These are phyloP conservation scores for Paramecium tetraurelia DNA, from an alignment of 73 alveolate genomes.

Conservation along the genomic window DNA sequence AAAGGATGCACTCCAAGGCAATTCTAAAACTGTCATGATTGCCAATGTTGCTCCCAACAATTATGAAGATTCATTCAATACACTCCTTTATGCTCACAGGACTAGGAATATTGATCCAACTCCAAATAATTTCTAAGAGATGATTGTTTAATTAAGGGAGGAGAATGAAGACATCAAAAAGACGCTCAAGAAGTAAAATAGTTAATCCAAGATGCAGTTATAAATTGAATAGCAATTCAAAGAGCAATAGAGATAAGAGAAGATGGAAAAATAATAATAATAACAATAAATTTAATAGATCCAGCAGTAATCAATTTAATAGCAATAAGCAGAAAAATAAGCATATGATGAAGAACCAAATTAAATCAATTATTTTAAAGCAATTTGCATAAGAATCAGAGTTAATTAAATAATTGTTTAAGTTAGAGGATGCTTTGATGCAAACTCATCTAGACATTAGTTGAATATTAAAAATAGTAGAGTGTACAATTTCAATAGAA, in stretches of 20 bases:
- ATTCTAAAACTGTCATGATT: slow-evolving; percentile 87
- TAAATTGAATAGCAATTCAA: neutral
- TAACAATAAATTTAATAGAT: neutral
- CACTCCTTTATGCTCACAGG: slow-evolving; percentile 89
- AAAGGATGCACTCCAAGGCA: slow-evolving; percentile 89
- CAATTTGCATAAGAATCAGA: neutral
- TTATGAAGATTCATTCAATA: slow-evolving; percentile 87
- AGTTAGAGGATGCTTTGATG: neutral
- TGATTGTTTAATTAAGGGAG: neutral
- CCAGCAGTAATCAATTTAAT: neutral
- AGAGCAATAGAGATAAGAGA: neutral
- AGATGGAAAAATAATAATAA: neutral
- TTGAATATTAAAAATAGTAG: neutral
- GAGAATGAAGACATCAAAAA: slow-evolving; percentile 30
- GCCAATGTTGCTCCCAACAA: slow-evolving; percentile 87
- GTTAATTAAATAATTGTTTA: neutral
- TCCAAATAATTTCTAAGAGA: neutral
- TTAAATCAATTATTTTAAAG: neutral
- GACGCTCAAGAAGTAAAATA: neutral
- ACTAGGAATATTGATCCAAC: slow-evolving; percentile 69
- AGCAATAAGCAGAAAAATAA: neutral
- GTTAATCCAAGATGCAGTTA: neutral
- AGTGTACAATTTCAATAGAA: neutral
- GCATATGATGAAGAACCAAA: neutral
- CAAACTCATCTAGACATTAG: neutral